Percentiles rank a stretch among this genome's conserved stretches.
phyloP scores from a whole-genome alignment of 495 filamentous ascomycete species.

The Trichoderma virens region DNA sequence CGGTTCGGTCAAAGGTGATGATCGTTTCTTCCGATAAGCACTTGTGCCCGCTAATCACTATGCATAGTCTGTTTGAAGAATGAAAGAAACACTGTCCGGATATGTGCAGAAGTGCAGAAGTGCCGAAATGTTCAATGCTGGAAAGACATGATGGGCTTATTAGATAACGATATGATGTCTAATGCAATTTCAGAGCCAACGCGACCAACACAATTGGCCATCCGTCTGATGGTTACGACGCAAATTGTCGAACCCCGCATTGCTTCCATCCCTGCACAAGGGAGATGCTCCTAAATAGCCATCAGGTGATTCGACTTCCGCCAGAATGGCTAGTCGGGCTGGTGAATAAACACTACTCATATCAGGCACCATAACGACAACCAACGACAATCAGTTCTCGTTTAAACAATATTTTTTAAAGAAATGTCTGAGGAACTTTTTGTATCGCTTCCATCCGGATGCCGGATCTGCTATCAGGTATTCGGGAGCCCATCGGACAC shows the following conservation, averaged over 20 bases:
- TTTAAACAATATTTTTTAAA: not conserved
- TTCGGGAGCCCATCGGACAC: conserved; percentile 2
- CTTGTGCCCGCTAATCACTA: not conserved
- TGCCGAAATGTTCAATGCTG: not conserved
- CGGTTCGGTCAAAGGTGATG: too few relatives aligned
- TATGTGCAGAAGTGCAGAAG: not conserved
- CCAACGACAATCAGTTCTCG: not conserved
- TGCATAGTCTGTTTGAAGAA: not conserved
- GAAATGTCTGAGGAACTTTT: conserved; percentile 12
- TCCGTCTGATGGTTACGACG: not conserved
- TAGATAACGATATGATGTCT: not conserved
- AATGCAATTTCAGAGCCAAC: not conserved
- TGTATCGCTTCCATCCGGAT: conserved; percentile 9
- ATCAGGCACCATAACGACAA: not conserved
- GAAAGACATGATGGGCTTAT: not conserved
- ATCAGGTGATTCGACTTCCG: not conserved
- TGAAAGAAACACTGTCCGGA: not conserved
- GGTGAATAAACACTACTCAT: not conserved
- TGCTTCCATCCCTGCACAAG: not conserved
- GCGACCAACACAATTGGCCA: not conserved
- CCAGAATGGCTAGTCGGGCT: not conserved
- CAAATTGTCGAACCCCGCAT: not conserved
- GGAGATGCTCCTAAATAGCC: not conserved
- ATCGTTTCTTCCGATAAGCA: not conserved
- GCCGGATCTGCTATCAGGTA: conserved; percentile 12